phyloP scores from a whole-genome alignment of 306 rosid species.

The Astragalus glycyphyllos region DNA sequence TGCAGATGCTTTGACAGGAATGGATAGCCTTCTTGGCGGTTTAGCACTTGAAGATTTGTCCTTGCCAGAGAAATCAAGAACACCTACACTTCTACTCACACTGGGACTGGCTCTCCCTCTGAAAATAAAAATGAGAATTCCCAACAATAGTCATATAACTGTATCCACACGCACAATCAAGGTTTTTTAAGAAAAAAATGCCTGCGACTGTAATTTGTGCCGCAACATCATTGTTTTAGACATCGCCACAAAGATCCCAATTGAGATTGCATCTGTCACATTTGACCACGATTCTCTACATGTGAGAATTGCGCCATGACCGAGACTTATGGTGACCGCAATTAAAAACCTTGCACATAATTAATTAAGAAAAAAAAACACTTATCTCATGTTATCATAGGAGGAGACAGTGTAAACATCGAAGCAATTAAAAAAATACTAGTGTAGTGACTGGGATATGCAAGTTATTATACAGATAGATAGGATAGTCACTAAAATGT shows the following conservation, averaged over 20 bases:
- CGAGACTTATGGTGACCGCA: too few relatives aligned
- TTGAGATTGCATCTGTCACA: too few relatives aligned
- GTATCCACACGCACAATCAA: too few relatives aligned
- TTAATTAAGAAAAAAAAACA: neutral
- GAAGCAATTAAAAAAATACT: neutral
- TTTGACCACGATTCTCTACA: too few relatives aligned
- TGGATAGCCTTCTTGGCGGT: conserved; percentile 88
- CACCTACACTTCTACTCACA: conserved; percentile 77
- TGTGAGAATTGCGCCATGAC: too few relatives aligned
- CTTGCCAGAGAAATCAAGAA: conserved; percentile 80
- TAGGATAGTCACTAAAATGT: too few relatives aligned
- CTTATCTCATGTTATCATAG: neutral
- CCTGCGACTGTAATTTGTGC: too few relatives aligned
- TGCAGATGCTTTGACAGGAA: conserved; percentile 61
- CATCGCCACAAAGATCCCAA: too few relatives aligned
- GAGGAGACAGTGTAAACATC: neutral
- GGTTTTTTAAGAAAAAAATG: too few relatives aligned
- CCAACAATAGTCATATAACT: too few relatives aligned
- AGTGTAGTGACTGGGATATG: neutral
- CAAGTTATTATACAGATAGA: neutral
- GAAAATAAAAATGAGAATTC: conserved; percentile 15
- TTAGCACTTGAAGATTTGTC: conserved; percentile 75
- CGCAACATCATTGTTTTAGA: too few relatives aligned
- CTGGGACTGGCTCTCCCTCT: conserved; percentile 63
- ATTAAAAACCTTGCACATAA: too few relatives aligned